Evolutionary conservation across 2,329 filamentous ascomycete species (phyloP).

Genomic region (Monosporascus sp.): DNA sequence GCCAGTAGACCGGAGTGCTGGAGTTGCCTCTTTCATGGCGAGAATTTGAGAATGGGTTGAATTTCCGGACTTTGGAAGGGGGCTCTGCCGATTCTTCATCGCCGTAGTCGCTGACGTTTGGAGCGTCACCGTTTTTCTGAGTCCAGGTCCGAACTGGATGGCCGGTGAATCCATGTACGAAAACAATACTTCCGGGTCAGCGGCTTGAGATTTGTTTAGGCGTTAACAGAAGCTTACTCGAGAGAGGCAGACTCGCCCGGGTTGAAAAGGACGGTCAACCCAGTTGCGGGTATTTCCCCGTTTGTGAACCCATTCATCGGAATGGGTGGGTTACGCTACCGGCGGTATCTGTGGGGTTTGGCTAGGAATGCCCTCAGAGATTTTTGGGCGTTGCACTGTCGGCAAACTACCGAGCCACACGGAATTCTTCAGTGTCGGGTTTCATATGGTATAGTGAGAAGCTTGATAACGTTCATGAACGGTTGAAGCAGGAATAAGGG

Average conservation of each 20-base stretch:
- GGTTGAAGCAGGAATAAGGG: no score
- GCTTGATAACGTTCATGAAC: no score
- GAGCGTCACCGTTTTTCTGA: background rate
- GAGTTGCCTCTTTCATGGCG: background rate
- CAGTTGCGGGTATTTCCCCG: no score
- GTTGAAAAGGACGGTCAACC: no score
- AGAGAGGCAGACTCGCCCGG: slow-evolving; percentile 35
- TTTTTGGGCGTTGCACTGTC: no score
- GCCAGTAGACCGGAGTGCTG: background rate
- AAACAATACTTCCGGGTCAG: slow-evolving; percentile 10
- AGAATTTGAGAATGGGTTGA: background rate
- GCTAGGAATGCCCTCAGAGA: no score
- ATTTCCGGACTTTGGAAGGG: background rate
- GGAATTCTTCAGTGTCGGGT: no score
- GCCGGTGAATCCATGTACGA: background rate
- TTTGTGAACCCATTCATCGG: no score
- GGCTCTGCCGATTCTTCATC: background rate
- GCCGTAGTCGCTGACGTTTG: slow-evolving; percentile 14
- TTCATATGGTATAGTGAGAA: no score
- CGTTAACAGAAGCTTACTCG: slow-evolving; percentile 29
- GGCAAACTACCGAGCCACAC: no score
- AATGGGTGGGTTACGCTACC: no score
- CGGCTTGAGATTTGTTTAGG: slow-evolving; percentile 11
- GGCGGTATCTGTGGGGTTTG: no score
- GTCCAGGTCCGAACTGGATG: background rate